These are phyloP conservation scores for Ramichloridium luteum DNA, from an alignment of 2,329 filamentous ascomycete species.

Conservation along the genomic window DNA sequence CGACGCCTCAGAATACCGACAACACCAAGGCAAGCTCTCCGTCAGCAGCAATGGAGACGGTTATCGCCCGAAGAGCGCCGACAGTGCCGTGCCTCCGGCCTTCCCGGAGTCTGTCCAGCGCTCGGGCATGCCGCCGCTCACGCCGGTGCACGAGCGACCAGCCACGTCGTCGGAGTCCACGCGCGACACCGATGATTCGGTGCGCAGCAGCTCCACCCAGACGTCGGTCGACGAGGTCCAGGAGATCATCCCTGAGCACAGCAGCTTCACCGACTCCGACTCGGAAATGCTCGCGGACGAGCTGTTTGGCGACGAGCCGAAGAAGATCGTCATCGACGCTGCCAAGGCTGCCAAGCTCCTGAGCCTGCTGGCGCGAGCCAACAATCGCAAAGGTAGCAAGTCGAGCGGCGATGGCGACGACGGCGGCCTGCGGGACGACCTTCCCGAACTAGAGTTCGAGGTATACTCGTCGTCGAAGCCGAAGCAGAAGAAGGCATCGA, in stretches of 20 bases:
- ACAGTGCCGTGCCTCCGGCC: no score
- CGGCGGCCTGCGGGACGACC: no score
- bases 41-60: no score
- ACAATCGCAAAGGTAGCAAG: conserved; percentile 3
- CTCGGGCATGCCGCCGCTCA: background rate
- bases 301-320: conserved; percentile 6
- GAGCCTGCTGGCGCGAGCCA: conserved; percentile 10
- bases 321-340: conserved; percentile 14
- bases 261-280: background rate
- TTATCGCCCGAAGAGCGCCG: no score
- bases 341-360: conserved; percentile 20
- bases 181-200: no score
- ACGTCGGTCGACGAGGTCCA: background rate
- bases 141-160: background rate
- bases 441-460: no score
- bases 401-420: conserved; percentile 1
- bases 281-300: background rate
- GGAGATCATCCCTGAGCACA: background rate
- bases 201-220: background rate
- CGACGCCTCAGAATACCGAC: background rate
- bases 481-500: no score
- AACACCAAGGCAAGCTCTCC: background rate
- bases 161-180: background rate
- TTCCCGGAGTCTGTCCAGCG: background rate
- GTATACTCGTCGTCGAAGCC: no score